Evolutionary conservation across 2,329 filamentous ascomycete species (phyloP), one percentile per base, ranked within the genome.

Genomic region (Monosporascus sp.): DNA sequence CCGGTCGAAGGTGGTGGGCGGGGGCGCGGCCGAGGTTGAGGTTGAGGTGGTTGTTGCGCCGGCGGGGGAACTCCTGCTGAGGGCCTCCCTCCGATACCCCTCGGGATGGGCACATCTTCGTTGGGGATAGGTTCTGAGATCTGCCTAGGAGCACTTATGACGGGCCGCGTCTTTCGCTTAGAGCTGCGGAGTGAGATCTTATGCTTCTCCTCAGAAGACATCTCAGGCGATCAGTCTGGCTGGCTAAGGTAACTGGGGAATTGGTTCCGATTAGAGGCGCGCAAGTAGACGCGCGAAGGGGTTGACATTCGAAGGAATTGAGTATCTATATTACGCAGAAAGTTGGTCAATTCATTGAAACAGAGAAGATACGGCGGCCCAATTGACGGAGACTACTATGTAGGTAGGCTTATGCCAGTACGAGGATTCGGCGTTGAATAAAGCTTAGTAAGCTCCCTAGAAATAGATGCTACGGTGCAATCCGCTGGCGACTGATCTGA

Each of bases 181-280:
- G 73, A 81, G 67, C 76, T 85, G 40, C 84, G 77, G 53, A 87
- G 77, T 54, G 84, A 87, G 60, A 84, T 81, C 69, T 80, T 83
- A 68, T 75, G 78, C 60, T 78, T 75, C 61, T 84, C 81, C 60
- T 86, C 82, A 16, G 82, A 84, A 16, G 82, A 84, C 82, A 86
- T 86, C 61, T 54, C 55, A 53, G 52, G 45, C 41, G 38, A 14
- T 48, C 54, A 45, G 11, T 17, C 24, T 14, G 35, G 41, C 40
- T 41, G 37, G 37, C 26, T 4, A 7, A 8, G 45, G 38, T 9
- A 51, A 48, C 38, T 56, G 43, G 35, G 26, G 44, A 26, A 38
- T n/a, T 31, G n/a, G 19, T 22, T 43, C 11, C 22, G 22, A 19
- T 11, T 43, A 24, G 2, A 24, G 9, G 20, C 19, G 19, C 22